Base-by-base conservation (phyloP, 2,329 filamentous ascomycete species). In the Escovopsis weberi region DNA sequence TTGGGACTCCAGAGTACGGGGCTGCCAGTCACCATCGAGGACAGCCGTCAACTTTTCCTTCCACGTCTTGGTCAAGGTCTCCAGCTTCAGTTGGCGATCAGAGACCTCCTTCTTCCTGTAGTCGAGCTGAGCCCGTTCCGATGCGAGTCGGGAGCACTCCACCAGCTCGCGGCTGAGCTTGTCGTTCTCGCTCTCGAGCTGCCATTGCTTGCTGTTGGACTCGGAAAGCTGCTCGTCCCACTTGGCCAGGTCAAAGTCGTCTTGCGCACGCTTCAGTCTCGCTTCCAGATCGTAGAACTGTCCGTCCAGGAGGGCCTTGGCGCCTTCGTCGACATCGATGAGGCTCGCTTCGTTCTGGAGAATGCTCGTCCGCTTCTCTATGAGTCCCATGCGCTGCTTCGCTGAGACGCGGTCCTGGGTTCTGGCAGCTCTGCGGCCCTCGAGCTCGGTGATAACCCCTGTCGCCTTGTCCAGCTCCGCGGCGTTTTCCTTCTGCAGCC, bases 261-360 rank as follows among this genome's bases (percentile, higher is more conserved):
- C 66, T 48, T 77, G 81, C 4, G 76, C 69, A 42, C 72, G 70
- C 38, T 71, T 62, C 12, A 94, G 67, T 32, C 72, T 74, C 15
- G 66, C 64, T 46, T 82, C 74, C 0, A 84, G 70, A 34, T 91
- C 83, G 33, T 77, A 74, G 39, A 84, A 74, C 42, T 82, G 80
- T 12, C 79, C 75, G 52, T 91, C 82, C 6, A 95, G 69, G 4
- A 84, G 69, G 26, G 83, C 82, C 58, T 85, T 85, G 30, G 76
- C 75, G 4, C 88, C 88, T 62, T 96, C 89, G 51, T 98, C 89
- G 28, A 88, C 72, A 33, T 82, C 74, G 43, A 98, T 80, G n/a
- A 69, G 67, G 51, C 81, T 72, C 30, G 86, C 67, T 30, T 82
- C 76, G 38, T 66, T 70, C 55, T 94, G 85, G 32, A 88, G 68